Evolutionary conservation across 2,329 filamentous ascomycete species (phyloP).

Genomic region (Dactylellina drechsleri): DNA sequence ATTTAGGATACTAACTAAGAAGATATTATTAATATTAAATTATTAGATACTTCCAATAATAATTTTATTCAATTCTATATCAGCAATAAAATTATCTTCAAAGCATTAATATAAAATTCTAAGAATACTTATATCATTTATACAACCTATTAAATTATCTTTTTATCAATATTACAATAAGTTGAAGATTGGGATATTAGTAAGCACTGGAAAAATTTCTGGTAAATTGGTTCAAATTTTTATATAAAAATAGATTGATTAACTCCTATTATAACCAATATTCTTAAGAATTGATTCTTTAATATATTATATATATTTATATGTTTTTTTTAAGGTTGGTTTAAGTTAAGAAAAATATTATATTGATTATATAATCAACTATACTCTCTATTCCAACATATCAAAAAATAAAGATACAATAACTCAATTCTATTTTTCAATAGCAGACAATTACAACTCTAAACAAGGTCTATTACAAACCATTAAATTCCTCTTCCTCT

Average conservation of each 20-base stretch:
- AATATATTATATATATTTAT: conserved; percentile 4
- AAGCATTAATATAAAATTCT: conserved; percentile 1
- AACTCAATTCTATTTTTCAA: too few species aligned
- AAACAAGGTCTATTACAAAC: too few species aligned
- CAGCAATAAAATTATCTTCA: background rate
- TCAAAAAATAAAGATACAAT: too few species aligned
- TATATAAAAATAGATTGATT: too few species aligned
- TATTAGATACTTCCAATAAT: background rate
- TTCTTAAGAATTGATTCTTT: conserved; percentile 4
- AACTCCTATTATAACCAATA: too few species aligned
- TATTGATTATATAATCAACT: too few species aligned
- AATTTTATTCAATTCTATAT: background rate
- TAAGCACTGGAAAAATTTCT: background rate
- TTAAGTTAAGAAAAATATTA: conserved; percentile 3
- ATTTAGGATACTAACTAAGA: background rate
- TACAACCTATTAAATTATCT: background rate
- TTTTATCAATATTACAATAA: background rate
- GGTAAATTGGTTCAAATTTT: too few species aligned
- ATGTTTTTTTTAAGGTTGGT: conserved; percentile 3
- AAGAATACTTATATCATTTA: conserved; percentile 1
- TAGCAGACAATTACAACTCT: too few species aligned
- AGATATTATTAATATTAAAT: background rate
- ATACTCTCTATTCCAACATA: too few species aligned
- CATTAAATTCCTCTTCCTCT: too few species aligned
- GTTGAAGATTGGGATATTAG: too few species aligned